Percentiles rank a stretch among this genome's conserved stretches.
Evolutionary conservation across 2,329 filamentous ascomycete species (phyloP).

Genomic region (Colletotrichum viniferum): DNA sequence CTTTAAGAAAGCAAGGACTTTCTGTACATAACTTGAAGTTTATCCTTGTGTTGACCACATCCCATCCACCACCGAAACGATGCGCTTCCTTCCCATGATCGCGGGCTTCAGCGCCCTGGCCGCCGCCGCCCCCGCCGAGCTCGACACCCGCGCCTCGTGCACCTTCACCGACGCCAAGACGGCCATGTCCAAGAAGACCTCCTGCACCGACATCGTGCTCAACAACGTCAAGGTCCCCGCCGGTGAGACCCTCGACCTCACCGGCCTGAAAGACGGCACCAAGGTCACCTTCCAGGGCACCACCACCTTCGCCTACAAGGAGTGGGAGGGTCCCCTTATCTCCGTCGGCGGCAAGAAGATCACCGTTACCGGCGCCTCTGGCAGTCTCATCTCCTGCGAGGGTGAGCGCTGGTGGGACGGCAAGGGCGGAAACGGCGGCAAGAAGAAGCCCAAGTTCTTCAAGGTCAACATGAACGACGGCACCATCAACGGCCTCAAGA

Average conservation of each 20-base stretch:
- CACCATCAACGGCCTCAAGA: constrained; percentile 40
- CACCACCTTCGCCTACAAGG: constrained; percentile 69
- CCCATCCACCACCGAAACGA: background rate
- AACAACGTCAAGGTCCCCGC: constrained; percentile 60
- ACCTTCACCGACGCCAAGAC: constrained; percentile 57
- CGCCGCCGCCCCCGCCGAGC: constrained; percentile 24
- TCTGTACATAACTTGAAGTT: constrained; percentile 4
- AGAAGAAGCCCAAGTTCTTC: constrained; percentile 68
- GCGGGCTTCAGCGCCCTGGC: constrained; percentile 30
- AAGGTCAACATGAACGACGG: constrained; percentile 46
- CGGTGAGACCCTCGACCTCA: constrained; percentile 63
- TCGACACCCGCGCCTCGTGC: constrained; percentile 39
- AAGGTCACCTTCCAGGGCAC: constrained; percentile 63
- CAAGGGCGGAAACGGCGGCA: constrained; percentile 62
- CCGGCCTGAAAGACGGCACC: constrained; percentile 54
- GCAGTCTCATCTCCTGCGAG: constrained; percentile 59
- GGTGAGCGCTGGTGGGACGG: constrained; percentile 67
- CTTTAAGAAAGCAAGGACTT: background rate
- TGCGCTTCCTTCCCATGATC: constrained; percentile 14
- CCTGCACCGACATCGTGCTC: constrained; percentile 60
- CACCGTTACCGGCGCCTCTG: constrained; percentile 55
- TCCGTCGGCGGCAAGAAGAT: constrained; percentile 62
- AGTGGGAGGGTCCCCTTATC: constrained; percentile 70
- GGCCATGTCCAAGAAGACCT: constrained; percentile 51
- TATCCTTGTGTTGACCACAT: background rate